These are phyloP conservation scores for Trametes sp. DNA, from an alignment of 1,284 basidiomycete genomes.

Conservation along the genomic window DNA sequence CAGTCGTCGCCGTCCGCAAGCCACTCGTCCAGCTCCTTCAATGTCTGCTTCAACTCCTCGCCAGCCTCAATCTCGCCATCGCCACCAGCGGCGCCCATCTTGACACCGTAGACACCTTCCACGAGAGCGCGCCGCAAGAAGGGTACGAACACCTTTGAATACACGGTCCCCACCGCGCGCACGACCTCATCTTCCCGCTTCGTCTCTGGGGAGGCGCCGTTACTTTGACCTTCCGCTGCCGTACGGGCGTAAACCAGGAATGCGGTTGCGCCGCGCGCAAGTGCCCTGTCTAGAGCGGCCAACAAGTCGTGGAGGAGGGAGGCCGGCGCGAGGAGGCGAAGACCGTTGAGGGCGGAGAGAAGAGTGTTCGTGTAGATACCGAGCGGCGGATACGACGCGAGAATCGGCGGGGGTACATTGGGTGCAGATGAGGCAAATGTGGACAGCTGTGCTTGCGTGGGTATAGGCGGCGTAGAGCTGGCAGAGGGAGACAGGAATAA, in stretches of 20 bases:
- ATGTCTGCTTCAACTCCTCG: constrained; percentile 31
- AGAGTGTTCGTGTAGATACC: constrained; percentile 81
- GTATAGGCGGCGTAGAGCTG: constrained; percentile 37
- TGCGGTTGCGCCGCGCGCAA: constrained; percentile 54
- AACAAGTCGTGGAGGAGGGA: constrained; percentile 57
- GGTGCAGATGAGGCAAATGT: constrained; percentile 37
- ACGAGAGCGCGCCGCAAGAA: constrained; percentile 72
- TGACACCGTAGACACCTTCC: constrained; percentile 75
- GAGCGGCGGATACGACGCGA: constrained; percentile 81
- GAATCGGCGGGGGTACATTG: constrained; percentile 71
- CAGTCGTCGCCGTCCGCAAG: not conserved
- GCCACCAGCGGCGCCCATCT: constrained; percentile 4
- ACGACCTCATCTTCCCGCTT: constrained; percentile 53
- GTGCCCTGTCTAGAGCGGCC: constrained; percentile 55
- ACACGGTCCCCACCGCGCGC: constrained; percentile 62
- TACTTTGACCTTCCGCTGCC: constrained; percentile 26
- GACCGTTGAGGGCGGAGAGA: constrained; percentile 78
- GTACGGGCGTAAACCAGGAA: constrained; percentile 37
- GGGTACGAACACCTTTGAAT: constrained; percentile 67
- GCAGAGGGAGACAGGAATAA: constrained; percentile 32
- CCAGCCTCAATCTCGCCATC: constrained; percentile 25
- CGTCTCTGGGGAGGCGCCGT: constrained; percentile 40
- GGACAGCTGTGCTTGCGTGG: constrained; percentile 33
- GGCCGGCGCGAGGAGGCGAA: constrained; percentile 83
- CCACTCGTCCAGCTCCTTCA: constrained; percentile 38